Conservation (phyloP, 129 eudicot genomes). For the carrot (Daucus carota) region DH1_v3.0 NC_030386.2:6733001-6733500, state of each 20-base stretch:
- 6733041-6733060: constrained; percentile 55
- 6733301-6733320: neutral
- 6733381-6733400: neutral
- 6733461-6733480: neutral
- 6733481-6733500: neutral
- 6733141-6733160: constrained; percentile 46
- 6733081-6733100: constrained; percentile 62
- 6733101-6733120: constrained; percentile 61
- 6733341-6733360: neutral
- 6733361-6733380: neutral
- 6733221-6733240: neutral
- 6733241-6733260: neutral
- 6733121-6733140: constrained; percentile 61
- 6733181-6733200: neutral
- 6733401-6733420: neutral
- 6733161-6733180: neutral
- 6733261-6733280: neutral
- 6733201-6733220: neutral
- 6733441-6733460: neutral
- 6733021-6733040: constrained; percentile 48
- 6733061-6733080: constrained; percentile 54
- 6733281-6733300: neutral
- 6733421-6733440: neutral
- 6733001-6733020: constrained; percentile 22
- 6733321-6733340: too few species aligned